These are phyloP conservation scores for Colletotrichum abscissum DNA, from an alignment of 2,329 filamentous ascomycete species.

Conservation along the genomic window DNA sequence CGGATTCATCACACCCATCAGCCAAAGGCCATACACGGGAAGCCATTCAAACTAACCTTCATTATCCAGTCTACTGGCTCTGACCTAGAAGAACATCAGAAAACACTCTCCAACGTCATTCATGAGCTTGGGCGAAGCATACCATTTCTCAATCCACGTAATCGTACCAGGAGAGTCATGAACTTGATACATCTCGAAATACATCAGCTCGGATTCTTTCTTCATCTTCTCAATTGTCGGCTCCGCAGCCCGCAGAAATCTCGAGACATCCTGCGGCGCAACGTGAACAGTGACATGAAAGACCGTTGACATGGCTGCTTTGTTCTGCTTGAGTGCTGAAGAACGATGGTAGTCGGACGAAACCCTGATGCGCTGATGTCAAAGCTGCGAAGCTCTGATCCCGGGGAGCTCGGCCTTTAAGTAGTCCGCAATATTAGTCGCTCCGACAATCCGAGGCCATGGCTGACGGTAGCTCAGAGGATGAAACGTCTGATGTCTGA, in stretches of 20 bases:
- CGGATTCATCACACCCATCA: accelerated
- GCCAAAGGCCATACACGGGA: accelerated
- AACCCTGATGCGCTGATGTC: not conserved
- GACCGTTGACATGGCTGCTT: conserved; percentile 20
- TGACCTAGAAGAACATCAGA: conserved; percentile 2
- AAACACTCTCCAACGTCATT: accelerated
- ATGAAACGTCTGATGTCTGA: conserved; percentile 33
- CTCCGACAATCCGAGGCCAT: conserved; percentile 19
- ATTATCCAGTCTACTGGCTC: conserved; percentile 32
- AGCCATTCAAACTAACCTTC: not conserved
- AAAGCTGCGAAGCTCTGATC: not conserved
- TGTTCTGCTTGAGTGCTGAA: not conserved
- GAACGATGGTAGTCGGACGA: not conserved
- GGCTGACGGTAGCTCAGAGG: not conserved
- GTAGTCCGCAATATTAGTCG: conserved; percentile 12
- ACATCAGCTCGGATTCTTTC: conserved; percentile 25
- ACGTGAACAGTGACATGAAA: conserved; percentile 31
- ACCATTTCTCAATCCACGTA: conserved; percentile 34
- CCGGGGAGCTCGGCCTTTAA: not conserved
- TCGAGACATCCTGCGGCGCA: conserved; percentile 18
- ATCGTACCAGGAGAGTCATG: conserved; percentile 30
- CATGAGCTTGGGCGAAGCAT: accelerated
- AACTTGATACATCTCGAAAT: conserved; percentile 31
- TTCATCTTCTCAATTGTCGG: conserved; percentile 31
- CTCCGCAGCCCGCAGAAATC: conserved; percentile 17